Percentiles rank a stretch among this genome's conserved stretches.
These are phyloP conservation scores for Circinella minor DNA, from an alignment of 371 early-diverging fungal species.

Conservation along the genomic window DNA sequence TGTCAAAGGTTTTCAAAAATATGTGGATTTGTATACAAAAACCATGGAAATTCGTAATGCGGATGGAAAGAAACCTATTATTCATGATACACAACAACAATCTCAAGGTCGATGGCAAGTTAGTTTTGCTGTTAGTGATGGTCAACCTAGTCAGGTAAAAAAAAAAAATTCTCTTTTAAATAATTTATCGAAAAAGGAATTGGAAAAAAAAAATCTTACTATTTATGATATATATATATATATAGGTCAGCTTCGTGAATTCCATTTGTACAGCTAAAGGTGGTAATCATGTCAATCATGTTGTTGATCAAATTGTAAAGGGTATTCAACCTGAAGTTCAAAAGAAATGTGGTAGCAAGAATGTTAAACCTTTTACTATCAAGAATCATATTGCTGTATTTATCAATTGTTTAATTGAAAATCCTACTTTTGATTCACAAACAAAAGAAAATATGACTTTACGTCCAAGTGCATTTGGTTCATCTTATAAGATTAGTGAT, in stretches of 20 bases:
- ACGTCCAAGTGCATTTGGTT: conserved; percentile 85
- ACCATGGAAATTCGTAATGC: conserved; percentile 49
- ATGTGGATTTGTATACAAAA: conserved; percentile 83
- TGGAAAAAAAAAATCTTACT: no score
- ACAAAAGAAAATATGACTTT: conserved; percentile 99
- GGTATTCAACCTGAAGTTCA: conserved; percentile 77
- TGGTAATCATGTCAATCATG: conserved; percentile 94
- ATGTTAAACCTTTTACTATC: conserved; percentile 86
- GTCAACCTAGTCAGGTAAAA: conserved; percentile 93
- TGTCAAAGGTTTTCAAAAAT: conserved; percentile 92
- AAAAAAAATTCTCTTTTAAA: no score
- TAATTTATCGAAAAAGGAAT: neutral
- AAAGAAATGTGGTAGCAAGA: conserved; percentile 82
- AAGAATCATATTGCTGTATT: conserved; percentile 96
- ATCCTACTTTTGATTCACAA: conserved; percentile 99
- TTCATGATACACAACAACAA: conserved; percentile 36
- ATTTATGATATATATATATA: neutral
- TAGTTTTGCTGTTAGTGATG: conserved; percentile 91
- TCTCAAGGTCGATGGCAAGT: conserved; percentile 95
- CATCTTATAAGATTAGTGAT: conserved; percentile 80
- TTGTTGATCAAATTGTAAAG: conserved; percentile 91
- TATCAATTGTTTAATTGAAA: conserved; percentile 97
- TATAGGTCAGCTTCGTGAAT: conserved; percentile 96
- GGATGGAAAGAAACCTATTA: conserved; percentile 42
- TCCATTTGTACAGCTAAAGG: conserved; percentile 98